Percentiles rank a stretch among this genome's conserved stretches.
These are phyloP conservation scores for Mimosa bimucronata DNA, from an alignment of 306 rosid genomes.

Conservation along the genomic window DNA sequence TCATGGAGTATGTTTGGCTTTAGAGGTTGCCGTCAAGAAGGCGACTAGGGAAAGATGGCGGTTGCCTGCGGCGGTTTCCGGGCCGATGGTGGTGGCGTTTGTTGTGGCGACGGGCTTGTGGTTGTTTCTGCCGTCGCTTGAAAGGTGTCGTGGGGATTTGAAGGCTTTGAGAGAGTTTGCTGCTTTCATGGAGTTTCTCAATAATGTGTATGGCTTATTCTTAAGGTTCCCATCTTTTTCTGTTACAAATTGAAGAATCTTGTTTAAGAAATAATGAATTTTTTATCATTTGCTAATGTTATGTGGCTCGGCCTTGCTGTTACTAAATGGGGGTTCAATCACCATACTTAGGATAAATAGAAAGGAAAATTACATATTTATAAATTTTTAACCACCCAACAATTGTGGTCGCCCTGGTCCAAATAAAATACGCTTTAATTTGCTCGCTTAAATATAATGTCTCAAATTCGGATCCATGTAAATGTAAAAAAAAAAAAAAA, in stretches of 20 bases:
- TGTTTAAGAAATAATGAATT: too few relatives aligned
- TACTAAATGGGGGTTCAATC: too few relatives aligned
- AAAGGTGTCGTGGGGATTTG: slow-evolving; percentile 34
- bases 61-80: slow-evolving; percentile 11
- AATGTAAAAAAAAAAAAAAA: too few relatives aligned
- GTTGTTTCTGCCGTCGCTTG: slow-evolving; percentile 44
- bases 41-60: slow-evolving; percentile 2
- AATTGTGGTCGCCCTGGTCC: too few relatives aligned
- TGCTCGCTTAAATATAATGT: too few relatives aligned
- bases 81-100: slow-evolving; percentile 33
- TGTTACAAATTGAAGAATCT: not conserved
- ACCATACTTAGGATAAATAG: too few relatives aligned
- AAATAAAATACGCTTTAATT: too few relatives aligned
- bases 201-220: not conserved
- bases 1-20: slow-evolving; percentile 36
- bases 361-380: too few relatives aligned
- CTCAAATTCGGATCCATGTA: too few relatives aligned
- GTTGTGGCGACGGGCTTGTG: slow-evolving; percentile 22
- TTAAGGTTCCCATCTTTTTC: not conserved
- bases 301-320: too few relatives aligned
- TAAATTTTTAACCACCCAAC: too few relatives aligned
- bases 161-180: slow-evolving; percentile 30
- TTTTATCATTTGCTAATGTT: too few relatives aligned
- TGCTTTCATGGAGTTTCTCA: not conserved
- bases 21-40: slow-evolving; percentile 35